Evolutionary conservation across 345 rosid genomes (phyloP).

Genomic region (Fremontodendron californicum): DNA sequence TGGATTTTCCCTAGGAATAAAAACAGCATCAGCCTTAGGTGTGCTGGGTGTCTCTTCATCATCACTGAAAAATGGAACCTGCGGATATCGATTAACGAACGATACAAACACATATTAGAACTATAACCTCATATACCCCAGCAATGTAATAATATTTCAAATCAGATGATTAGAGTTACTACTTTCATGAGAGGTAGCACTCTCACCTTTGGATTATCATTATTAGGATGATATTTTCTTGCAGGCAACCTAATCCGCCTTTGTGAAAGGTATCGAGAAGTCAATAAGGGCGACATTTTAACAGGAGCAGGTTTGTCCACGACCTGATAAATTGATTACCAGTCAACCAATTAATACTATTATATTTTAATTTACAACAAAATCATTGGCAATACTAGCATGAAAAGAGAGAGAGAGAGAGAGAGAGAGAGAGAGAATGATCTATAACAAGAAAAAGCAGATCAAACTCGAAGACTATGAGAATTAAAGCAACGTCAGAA

Average conservation of each 20-base stretch:
- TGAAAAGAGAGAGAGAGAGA: neutral
- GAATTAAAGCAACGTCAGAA: neutral
- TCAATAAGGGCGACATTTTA: conserved; percentile 71
- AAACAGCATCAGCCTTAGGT: conserved; percentile 88
- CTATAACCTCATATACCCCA: neutral
- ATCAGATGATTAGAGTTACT: neutral
- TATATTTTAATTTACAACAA: neutral
- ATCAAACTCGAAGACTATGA: neutral
- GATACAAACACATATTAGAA: neutral
- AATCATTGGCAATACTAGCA: neutral
- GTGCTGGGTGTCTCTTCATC: conserved; percentile 77
- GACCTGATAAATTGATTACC: conserved; percentile 40
- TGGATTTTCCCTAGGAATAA: conserved; percentile 93
- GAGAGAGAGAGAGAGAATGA: neutral
- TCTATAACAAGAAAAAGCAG: neutral
- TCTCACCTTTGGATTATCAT: conserved; percentile 63
- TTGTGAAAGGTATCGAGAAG: conserved; percentile 77
- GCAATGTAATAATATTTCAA: neutral
- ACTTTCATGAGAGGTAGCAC: neutral
- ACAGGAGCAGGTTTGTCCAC: conserved; percentile 77
- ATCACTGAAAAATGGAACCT: conserved; percentile 88
- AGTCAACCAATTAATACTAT: neutral
- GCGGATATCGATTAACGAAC: conserved; percentile 23
- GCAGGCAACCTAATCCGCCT: conserved; percentile 69
- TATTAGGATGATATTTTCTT: conserved; percentile 72